Base-by-base conservation (phyloP, 139 green algal genomes). In the Closterium sp. region DNA sequence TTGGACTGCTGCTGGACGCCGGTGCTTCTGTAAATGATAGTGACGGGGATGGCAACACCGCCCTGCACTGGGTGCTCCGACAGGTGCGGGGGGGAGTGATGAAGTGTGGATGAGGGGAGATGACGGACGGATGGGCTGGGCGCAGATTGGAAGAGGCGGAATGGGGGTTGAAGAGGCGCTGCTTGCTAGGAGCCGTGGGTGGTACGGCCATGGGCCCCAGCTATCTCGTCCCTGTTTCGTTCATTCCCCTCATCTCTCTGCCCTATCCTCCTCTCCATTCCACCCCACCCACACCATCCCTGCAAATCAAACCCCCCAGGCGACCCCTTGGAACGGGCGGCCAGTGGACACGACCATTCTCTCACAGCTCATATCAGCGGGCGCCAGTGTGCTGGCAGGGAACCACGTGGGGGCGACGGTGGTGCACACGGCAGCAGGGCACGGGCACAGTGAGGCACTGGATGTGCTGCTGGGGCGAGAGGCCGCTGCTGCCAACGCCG, bases 321-420 rank as follows among this genome's bases (percentile, higher is more conserved):
- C 89, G 30, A 91, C 89, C 84, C 89, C 89, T 10, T 34, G 31
- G 30, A 91, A 91, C 84, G 62, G 89, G 84, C 79, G 42, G 31
- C 29, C 85, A 89, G 89, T 92, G 89, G 62, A 92, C 45, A 31
- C 50, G 22, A 3, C 22, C 13, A 24, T 93, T 22, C 90, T 94
- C 38, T 22, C 86, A 22, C 50, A 31, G 30, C 92, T 94, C 10
- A 24, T 94, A 27, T 84, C 92, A 21, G 89, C n/a, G n/a, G 92
- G 92, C 3, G 92, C 92, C 24, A 93, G 30, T 30, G 30, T 93
- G 29, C 38, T 93, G 24, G 31, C 31, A 17, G 50, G 90, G 34
- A 94, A 94, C 86, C 94, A 94, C 28, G 11, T 92, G 24, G 92
- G 92, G 22, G 92, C 92, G 30, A 94, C 92, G 2, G 73, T 89